Base-by-base conservation (phyloP, 345 rosid species). In the Anacardium occidentale region DNA sequence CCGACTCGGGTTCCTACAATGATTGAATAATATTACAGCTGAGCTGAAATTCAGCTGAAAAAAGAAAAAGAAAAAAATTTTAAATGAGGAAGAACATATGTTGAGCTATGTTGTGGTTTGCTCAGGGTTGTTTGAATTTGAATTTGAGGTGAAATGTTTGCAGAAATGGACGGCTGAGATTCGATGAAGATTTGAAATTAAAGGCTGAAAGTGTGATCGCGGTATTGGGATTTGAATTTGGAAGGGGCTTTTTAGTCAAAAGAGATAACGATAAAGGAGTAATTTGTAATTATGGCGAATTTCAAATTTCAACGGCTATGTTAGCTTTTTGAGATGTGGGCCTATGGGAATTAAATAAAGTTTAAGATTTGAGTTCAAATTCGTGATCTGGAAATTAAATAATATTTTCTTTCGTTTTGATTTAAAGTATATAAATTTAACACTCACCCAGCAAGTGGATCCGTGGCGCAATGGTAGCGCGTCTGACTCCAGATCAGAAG, bases 381-480 rank as follows among this genome's bases (percentile, higher is more conserved):
- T 29, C 3, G 3, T 29, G 32, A 29, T 29, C 1, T 29, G 3
- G 3, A 29, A 29, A 29, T 29, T 29, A 29, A 29, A 29, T 29
- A 29, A 29, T 29, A 29, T 29, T 29, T 29, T n/a, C n/a, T n/a
- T n/a, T n/a, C n/a, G n/a, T n/a, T n/a, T n/a, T n/a, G n/a, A n/a
- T n/a, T n/a, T n/a, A n/a, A n/a, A n/a, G n/a, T n/a, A n/a, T n/a
- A n/a, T n/a, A n/a, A n/a, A n/a, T n/a, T n/a, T n/a, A n/a, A n/a
- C n/a, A n/a, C n/a, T n/a, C n/a, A n/a, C 48, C 8, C 14, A 45
- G 10, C 15, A 47, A 47, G 53, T 32, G 96, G 97, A 88, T 90
- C 91, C 88, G 92, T 87, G 97, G 95, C 95, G 91, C 97, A 93
- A 93, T 88, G 98, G 98, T 91, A 88, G 95, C 90, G 95, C 97